These are phyloP conservation scores for Hymenoscyphus fructigenus DNA, from an alignment of 2,329 filamentous ascomycete genomes.

Conservation along the genomic window DNA sequence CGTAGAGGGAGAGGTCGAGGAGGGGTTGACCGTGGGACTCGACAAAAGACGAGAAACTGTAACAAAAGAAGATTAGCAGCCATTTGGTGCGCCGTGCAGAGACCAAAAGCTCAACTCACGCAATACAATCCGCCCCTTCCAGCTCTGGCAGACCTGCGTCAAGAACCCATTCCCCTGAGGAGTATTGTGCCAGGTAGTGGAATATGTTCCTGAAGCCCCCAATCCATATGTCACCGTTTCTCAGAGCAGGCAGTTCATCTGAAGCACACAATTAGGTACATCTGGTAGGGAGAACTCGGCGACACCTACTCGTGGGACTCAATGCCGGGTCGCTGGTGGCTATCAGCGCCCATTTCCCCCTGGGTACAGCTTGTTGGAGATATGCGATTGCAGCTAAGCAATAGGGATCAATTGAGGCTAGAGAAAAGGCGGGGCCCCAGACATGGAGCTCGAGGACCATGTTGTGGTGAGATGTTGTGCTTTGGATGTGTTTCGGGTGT, in stretches of 20 bases:
- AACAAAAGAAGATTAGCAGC: constrained; percentile 23
- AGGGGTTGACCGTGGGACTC: constrained; percentile 73
- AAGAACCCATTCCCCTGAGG: constrained; percentile 48
- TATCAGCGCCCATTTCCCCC: constrained; percentile 66
- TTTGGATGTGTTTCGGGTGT: constrained; percentile 9
- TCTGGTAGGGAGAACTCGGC: not conserved
- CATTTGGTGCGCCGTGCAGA: not conserved
- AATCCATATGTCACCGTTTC: constrained; percentile 53
- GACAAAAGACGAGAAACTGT: constrained; percentile 66
- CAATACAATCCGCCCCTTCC: constrained; percentile 48
- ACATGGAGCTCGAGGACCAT: constrained; percentile 74
- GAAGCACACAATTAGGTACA: constrained; percentile 3
- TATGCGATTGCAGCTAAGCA: constrained; percentile 83
- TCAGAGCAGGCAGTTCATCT: constrained; percentile 58
- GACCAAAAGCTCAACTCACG: constrained; percentile 39
- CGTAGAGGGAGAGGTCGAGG: constrained; percentile 83
- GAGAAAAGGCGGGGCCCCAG: constrained; percentile 84
- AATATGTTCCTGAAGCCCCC: constrained; percentile 54
- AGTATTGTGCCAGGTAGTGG: constrained; percentile 45
- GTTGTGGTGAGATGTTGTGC: constrained; percentile 20
- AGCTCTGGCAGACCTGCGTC: constrained; percentile 43
- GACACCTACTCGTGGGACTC: constrained; percentile 65
- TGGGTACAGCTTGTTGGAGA: constrained; percentile 61
- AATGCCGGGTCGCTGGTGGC: constrained; percentile 71
- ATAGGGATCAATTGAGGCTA: constrained; percentile 88